These are phyloP conservation scores for Amanita muscaria DNA, from an alignment of 768 basidiomycete species.

Conservation along the genomic window DNA sequence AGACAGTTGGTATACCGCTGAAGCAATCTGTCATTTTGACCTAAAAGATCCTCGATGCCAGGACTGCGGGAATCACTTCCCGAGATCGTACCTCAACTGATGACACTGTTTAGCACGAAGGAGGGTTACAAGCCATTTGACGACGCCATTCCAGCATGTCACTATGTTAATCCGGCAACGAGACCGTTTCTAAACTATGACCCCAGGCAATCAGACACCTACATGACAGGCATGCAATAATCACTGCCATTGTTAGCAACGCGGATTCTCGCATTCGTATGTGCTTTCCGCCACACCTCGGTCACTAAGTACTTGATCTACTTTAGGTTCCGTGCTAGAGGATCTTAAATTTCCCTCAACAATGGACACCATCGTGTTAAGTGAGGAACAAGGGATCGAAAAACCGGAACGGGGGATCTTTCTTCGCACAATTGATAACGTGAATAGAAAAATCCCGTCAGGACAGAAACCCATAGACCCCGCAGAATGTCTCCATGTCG, in stretches of 20 bases:
- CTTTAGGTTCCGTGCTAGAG: slow-evolving; percentile 39
- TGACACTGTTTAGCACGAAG: slow-evolving; percentile 58
- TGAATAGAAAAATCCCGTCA: slow-evolving; percentile 15
- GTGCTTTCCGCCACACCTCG: neutral
- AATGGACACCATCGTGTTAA: slow-evolving; percentile 52
- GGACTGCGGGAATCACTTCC: slow-evolving; percentile 45
- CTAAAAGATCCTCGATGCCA: too few species aligned
- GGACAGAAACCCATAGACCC: slow-evolving; percentile 20
- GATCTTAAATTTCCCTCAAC: slow-evolving; percentile 47
- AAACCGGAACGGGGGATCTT: slow-evolving; percentile 63
- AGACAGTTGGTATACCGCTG: slow-evolving; percentile 42
- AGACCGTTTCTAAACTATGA: slow-evolving; percentile 1
- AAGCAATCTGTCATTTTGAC: too few species aligned
- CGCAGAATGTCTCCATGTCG: slow-evolving; percentile 56
- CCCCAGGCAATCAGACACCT: slow-evolving; percentile 35
- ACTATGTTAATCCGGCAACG: neutral
- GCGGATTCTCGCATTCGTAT: slow-evolving; percentile 64
- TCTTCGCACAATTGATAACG: slow-evolving; percentile 29
- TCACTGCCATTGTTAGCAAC: slow-evolving; percentile 62
- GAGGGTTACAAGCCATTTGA: slow-evolving; percentile 50
- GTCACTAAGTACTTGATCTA: neutral
- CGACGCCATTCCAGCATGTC: slow-evolving; percentile 26
- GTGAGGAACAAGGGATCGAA: slow-evolving; percentile 60
- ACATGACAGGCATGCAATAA: slow-evolving; percentile 30
- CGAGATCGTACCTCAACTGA: slow-evolving; percentile 51